Evolutionary conservation across 129 eudicot species (phyloP).

Genomic region (Chrysanthemum makinoi): DNA sequence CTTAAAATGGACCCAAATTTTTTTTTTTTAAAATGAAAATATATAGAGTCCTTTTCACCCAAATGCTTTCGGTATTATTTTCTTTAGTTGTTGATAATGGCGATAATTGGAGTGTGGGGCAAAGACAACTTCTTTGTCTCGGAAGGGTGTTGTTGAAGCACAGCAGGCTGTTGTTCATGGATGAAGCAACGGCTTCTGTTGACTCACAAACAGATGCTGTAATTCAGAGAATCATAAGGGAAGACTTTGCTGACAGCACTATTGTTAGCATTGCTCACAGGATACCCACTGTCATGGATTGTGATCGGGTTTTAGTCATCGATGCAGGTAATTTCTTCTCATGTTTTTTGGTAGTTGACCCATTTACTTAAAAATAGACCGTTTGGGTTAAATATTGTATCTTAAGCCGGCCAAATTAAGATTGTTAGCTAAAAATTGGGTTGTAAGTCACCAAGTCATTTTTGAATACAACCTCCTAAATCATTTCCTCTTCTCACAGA

Average conservation of each 20-base stretch:
- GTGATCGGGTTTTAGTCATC: slow-evolving; percentile 81
- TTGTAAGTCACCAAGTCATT: too few species aligned
- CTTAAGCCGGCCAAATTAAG: too few species aligned
- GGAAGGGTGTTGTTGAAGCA: slow-evolving; percentile 40
- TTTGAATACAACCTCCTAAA: too few species aligned
- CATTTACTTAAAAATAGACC: too few species aligned
- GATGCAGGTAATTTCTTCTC: slow-evolving; percentile 62
- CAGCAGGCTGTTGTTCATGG: slow-evolving; percentile 39
- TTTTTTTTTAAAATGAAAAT: not conserved
- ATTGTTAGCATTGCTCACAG: slow-evolving; percentile 97
- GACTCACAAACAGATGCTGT: slow-evolving; percentile 68
- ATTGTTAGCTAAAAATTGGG: too few species aligned
- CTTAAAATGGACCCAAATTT: not conserved
- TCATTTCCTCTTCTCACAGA: too few species aligned
- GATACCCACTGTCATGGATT: slow-evolving; percentile 98
- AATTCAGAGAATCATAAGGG: slow-evolving; percentile 85
- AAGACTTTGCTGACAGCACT: slow-evolving; percentile 75
- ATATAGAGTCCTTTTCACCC: not conserved
- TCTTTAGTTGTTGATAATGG: slow-evolving; percentile 38
- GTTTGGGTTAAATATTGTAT: too few species aligned
- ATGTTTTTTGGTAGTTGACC: not conserved
- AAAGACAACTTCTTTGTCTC: slow-evolving; percentile 78
- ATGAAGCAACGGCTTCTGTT: slow-evolving; percentile 43
- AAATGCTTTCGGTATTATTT: not conserved
- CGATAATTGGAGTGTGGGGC: slow-evolving; percentile 42